Conservation (phyloP, 1,139 yeast species). For the Kluyveromyces marxianus region DNA sequence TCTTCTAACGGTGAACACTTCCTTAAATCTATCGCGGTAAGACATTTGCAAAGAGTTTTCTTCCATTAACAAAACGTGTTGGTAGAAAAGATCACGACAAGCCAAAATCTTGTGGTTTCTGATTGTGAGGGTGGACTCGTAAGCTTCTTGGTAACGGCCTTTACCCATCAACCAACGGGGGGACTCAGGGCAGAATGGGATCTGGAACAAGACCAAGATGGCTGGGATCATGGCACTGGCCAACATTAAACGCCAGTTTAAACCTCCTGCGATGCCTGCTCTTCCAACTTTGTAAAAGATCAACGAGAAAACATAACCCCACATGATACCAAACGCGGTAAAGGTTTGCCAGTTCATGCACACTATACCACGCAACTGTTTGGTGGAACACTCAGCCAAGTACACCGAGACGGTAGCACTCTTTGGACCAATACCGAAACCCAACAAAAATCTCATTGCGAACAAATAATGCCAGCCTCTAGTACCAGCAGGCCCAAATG, state of each 20-base stretch:
- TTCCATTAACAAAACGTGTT: slow-evolving; percentile 55
- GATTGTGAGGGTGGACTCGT: slow-evolving; percentile 41
- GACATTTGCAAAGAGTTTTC: slow-evolving; percentile 55
- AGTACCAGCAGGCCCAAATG: slow-evolving; percentile 41
- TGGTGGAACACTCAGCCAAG: slow-evolving; percentile 70
- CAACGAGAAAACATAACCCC: slow-evolving; percentile 65
- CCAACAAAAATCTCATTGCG: slow-evolving; percentile 63
- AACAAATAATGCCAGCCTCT: slow-evolving; percentile 63
- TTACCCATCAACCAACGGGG: slow-evolving; percentile 78
- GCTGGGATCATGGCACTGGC: slow-evolving; percentile 77
- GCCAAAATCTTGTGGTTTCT: slow-evolving; percentile 53
- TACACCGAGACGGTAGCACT: slow-evolving; percentile 78
- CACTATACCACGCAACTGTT: slow-evolving; percentile 66
- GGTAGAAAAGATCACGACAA: slow-evolving; percentile 72
- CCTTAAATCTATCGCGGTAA: slow-evolving; percentile 43
- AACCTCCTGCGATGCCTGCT: slow-evolving; percentile 41
- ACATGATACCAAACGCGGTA: slow-evolving; percentile 81
- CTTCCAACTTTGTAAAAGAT: slow-evolving; percentile 47
- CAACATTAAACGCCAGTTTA: slow-evolving; percentile 77
- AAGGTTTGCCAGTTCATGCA: slow-evolving; percentile 88
- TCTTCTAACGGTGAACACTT: slow-evolving; percentile 62
- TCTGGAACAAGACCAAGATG: slow-evolving; percentile 54
- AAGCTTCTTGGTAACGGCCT: slow-evolving; percentile 51
- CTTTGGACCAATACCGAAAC: slow-evolving; percentile 75
- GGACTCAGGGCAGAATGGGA: slow-evolving; percentile 67